Evolutionary conservation across 2,329 filamentous ascomycete species (phyloP).

Genomic region (Myriosclerotinia duriaeana): DNA sequence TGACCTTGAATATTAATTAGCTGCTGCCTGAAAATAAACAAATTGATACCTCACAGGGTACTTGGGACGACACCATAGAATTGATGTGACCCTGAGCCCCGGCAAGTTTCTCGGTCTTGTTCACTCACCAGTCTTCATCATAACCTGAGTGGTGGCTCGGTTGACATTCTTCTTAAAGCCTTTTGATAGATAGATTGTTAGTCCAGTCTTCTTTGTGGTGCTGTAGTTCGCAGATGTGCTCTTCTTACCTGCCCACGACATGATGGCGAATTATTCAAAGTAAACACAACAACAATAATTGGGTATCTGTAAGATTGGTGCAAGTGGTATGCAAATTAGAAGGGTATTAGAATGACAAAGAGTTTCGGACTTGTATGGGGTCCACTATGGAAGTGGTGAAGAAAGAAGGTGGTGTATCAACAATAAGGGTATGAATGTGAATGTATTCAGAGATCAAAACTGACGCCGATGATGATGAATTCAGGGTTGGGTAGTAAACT

Average conservation of each 20-base stretch:
- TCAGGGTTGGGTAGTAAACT: slow-evolving; percentile 15
- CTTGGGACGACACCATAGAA: neutral
- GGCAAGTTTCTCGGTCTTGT: neutral
- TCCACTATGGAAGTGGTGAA: neutral
- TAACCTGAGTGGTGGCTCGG: slow-evolving; percentile 97
- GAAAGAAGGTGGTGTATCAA: slow-evolving; percentile 11
- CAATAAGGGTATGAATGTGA: slow-evolving; percentile 9
- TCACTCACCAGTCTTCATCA: slow-evolving; percentile 91
- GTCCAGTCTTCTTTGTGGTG: slow-evolving; percentile 20
- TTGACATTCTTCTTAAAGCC: slow-evolving; percentile 97
- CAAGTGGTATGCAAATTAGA: neutral
- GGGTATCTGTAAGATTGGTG: slow-evolving; percentile 1
- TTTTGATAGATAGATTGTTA: slow-evolving; percentile 37
- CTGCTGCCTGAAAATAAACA: slow-evolving; percentile 5
- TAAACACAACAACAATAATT: neutral
- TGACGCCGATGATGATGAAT: slow-evolving; percentile 23
- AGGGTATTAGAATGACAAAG: neutral
- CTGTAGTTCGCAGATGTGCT: slow-evolving; percentile 33
- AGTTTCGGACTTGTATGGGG: neutral
- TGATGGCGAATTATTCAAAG: slow-evolving; percentile 38
- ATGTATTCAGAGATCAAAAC: slow-evolving; percentile 12
- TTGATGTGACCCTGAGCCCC: neutral
- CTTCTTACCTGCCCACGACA: slow-evolving; percentile 50
- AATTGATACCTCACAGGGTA: neutral
- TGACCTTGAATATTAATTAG: slow-evolving; percentile 58